Conservation (phyloP, 305 asterid species). For the Solanum hybrid region DNA sequence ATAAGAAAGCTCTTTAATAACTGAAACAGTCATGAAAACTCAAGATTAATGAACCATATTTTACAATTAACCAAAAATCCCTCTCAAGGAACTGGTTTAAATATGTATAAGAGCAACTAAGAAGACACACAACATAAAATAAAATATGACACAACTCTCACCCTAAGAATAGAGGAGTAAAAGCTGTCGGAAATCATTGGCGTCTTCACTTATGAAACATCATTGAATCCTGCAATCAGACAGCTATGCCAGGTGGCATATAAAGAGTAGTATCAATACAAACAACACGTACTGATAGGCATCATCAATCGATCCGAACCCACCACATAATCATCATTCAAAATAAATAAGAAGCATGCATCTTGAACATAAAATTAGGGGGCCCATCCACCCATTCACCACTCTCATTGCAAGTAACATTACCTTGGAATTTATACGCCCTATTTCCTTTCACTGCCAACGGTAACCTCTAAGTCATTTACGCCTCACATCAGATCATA, state of each 20-base stretch:
- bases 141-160: not conserved
- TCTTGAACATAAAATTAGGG: not conserved
- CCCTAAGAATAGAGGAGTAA: not conserved
- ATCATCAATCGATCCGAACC: not conserved
- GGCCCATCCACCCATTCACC: too few relatives aligned
- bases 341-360: not conserved
- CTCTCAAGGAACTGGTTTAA: not conserved
- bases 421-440: not conserved
- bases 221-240: not conserved
- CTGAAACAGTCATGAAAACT: not conserved
- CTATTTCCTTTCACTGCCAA: not conserved
- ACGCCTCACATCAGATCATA: not conserved
- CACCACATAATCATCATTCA: not conserved
- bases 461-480: not conserved
- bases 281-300: not conserved
- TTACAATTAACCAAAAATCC: not conserved
- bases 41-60: not conserved
- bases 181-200: not conserved
- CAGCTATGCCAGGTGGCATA: not conserved
- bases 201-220: not conserved
- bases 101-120: not conserved
- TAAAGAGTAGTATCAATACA: not conserved
- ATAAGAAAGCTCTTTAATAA: not conserved
- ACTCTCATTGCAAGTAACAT: not conserved
- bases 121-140: not conserved